These are phyloP conservation scores for Gentiana macrophylla DNA, from an alignment of 257 asterid species.

Conservation along the genomic window DNA sequence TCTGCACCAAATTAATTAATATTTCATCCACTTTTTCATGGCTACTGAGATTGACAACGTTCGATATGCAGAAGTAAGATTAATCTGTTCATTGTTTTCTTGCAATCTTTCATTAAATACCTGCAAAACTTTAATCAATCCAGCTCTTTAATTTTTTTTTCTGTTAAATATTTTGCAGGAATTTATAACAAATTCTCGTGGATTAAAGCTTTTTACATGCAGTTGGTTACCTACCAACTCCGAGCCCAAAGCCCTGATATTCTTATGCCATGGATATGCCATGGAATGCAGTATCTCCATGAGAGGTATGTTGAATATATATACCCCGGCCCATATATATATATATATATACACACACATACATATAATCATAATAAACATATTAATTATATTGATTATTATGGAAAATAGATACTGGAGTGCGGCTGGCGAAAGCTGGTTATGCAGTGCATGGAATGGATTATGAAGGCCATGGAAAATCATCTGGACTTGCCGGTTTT, in stretches of 20 bases:
- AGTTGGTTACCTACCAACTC: constrained; percentile 49
- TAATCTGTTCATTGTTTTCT: no score
- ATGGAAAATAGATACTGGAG: constrained; percentile 26
- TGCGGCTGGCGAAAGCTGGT: constrained; percentile 41
- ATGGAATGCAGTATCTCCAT: constrained; percentile 53
- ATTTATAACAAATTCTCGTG: constrained; percentile 44
- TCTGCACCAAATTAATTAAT: no score
- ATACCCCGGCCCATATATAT: background rate
- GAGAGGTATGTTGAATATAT: constrained; percentile 26
- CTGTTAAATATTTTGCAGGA: constrained; percentile 24
- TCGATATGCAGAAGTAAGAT: constrained; percentile 50
- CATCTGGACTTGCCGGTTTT: constrained; percentile 41
- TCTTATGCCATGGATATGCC: constrained; percentile 60
- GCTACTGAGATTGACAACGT: constrained; percentile 18
- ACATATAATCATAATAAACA: no score
- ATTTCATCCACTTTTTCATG: no score
- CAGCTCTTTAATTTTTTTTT: no score
- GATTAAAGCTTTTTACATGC: constrained; percentile 64
- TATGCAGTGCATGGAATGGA: constrained; percentile 56
- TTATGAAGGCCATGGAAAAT: constrained; percentile 65
- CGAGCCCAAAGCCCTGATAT: constrained; percentile 67
- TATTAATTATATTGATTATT: background rate
- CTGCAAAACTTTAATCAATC: no score
- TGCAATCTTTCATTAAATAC: no score
- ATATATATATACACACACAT: no score